A percentile compares a stretch with the other conserved stretches of the same genome.
phyloP scores from a whole-genome alignment of 257 asterid species.

The Leptodermis oblonga region DNA sequence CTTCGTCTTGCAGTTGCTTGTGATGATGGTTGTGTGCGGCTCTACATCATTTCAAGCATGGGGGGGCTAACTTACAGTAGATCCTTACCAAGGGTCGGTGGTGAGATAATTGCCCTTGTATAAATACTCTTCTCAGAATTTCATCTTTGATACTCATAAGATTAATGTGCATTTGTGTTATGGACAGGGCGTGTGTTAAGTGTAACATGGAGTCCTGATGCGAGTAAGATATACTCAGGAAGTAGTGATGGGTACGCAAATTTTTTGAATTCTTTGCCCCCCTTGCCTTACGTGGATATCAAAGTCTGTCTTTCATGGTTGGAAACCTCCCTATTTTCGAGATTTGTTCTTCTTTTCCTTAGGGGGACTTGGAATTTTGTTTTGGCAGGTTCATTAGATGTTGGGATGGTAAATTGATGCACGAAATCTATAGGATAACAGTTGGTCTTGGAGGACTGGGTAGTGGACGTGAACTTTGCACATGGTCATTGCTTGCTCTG shows the following conservation, averaged over 20 bases:
- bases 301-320: not conserved
- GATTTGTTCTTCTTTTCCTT: slow-evolving; percentile 10
- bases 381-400: slow-evolving; percentile 72
- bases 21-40: slow-evolving; percentile 90
- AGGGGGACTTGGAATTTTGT: not conserved
- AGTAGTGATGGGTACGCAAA: slow-evolving; percentile 82
- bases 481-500: slow-evolving; percentile 81
- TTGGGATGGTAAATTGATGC: slow-evolving; percentile 66
- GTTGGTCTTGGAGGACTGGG: slow-evolving; percentile 77
- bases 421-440: slow-evolving; percentile 75
- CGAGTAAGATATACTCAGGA: slow-evolving; percentile 73
- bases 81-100: slow-evolving; percentile 79
- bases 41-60: slow-evolving; percentile 39
- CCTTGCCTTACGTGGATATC: not conserved
- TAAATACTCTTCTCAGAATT: not conserved
- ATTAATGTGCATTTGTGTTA: slow-evolving; percentile 10
- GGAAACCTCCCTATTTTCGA: not conserved
- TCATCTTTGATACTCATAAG: slow-evolving; percentile 6
- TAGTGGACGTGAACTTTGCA: slow-evolving; percentile 65
- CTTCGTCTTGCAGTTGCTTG: slow-evolving; percentile 74
- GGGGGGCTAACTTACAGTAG: slow-evolving; percentile 47
- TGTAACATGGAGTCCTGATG: slow-evolving; percentile 86
- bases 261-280: not conserved
- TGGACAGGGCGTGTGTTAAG: slow-evolving; percentile 66
- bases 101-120: slow-evolving; percentile 56